These are phyloP conservation scores for Exophiala phaeomuriformis DNA, from an alignment of 2,329 filamentous ascomycete species.

Conservation along the genomic window DNA sequence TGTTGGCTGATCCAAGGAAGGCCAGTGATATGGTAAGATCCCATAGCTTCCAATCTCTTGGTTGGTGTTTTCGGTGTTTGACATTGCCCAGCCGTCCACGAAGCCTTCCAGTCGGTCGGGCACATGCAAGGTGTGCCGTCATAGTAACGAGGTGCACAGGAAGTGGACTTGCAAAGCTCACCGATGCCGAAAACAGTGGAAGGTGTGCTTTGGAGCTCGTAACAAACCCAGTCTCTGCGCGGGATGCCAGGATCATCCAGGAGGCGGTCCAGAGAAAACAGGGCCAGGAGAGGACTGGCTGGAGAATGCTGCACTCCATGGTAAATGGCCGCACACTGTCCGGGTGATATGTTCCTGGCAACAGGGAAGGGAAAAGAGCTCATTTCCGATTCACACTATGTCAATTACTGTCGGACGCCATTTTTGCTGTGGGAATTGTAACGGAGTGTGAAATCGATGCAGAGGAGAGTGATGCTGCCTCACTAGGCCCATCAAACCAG, in stretches of 20 bases:
- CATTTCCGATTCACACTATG: not conserved
- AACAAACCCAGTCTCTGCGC: not conserved
- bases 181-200: conserved; percentile 12
- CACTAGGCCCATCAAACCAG: not conserved
- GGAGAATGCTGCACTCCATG: not conserved
- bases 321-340: not conserved
- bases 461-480: not conserved
- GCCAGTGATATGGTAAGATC: not conserved
- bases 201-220: not conserved
- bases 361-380: no score
- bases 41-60: not conserved
- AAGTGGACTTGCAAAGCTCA: not conserved
- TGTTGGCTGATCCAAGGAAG: no score
- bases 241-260: not conserved
- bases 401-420: not conserved
- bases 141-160: not conserved
- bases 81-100: not conserved
- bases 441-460: not conserved
- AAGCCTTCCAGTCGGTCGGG: not conserved
- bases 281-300: not conserved
- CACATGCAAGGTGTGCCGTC: not conserved
- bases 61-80: not conserved
- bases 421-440: not conserved
- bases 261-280: not conserved
- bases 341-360: no score